phyloP scores from a whole-genome alignment of 768 basidiomycete genomes.

The Xerocomellus dryophilus region DNA sequence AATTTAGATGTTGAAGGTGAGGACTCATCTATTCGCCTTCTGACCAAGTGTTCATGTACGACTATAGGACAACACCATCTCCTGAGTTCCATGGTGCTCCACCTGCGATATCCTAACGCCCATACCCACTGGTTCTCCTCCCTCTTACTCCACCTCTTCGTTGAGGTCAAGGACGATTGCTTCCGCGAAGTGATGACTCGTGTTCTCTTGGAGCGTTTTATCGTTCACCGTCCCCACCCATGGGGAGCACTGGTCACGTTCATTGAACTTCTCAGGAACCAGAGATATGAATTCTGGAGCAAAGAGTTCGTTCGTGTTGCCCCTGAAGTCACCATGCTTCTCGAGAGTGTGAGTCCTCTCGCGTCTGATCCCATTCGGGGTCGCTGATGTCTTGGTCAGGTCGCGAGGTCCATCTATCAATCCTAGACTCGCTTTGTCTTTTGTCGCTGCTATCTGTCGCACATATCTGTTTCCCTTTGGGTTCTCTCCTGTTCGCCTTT shows the following conservation, averaged over 20 bases:
- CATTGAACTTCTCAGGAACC: conserved; percentile 88
- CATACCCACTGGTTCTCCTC: conserved; percentile 99
- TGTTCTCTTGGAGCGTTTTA: conserved; percentile 89
- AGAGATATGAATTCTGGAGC: conserved; percentile 89
- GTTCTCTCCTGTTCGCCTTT: conserved; percentile 35
- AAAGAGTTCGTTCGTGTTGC: conserved; percentile 82
- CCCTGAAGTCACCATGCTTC: conserved; percentile 80
- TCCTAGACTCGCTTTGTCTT: conserved; percentile 64
- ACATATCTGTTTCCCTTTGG: conserved; percentile 71
- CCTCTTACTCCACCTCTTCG: conserved; percentile 83
- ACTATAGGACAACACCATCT: conserved; percentile 88
- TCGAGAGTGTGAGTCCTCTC: conserved; percentile 66
- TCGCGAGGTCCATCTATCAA: conserved; percentile 75
- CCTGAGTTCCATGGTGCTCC: conserved; percentile 87
- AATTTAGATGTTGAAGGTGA: conserved; percentile 90
- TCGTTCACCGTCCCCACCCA: conserved; percentile 93
- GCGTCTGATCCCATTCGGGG: neutral
- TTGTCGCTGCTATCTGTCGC: conserved; percentile 74
- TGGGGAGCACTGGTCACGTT: conserved; percentile 95
- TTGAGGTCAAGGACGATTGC: conserved; percentile 70
- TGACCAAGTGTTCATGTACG: neutral
- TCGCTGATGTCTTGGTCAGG: conserved; percentile 40
- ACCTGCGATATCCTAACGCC: conserved; percentile 95
- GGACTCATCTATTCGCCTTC: conserved; percentile 13
- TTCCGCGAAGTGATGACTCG: conserved; percentile 83